Evolutionary conservation across 495 filamentous ascomycete species (phyloP).

Genomic region (Neurospora terricola): DNA sequence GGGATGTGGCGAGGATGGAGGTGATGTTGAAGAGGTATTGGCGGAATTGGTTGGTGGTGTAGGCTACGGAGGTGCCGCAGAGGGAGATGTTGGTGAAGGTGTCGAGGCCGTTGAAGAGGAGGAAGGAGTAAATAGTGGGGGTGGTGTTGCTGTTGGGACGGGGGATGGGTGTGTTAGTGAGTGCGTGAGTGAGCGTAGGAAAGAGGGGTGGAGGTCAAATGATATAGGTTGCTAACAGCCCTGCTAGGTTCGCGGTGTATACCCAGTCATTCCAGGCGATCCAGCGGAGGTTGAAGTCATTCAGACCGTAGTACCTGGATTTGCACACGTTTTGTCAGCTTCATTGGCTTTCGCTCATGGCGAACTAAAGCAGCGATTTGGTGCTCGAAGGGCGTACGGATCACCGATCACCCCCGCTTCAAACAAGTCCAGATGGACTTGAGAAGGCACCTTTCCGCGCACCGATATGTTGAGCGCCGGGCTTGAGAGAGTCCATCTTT

Average conservation of each 20-base stretch:
- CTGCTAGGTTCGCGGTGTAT: constrained; percentile 42
- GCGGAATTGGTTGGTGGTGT: constrained; percentile 62
- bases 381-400: too few relatives aligned
- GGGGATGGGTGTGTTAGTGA: neutral
- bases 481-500: constrained; percentile 48
- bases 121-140: constrained; percentile 26
- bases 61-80: constrained; percentile 50
- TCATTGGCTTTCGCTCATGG: constrained; percentile 1
- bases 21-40: constrained; percentile 63
- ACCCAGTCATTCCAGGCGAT: constrained; percentile 52
- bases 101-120: constrained; percentile 58
- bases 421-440: constrained; percentile 52
- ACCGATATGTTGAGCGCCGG: constrained; percentile 43
- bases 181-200: too few relatives aligned
- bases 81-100: constrained; percentile 54
- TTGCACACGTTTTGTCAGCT: too few relatives aligned
- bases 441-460: constrained; percentile 51
- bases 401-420: constrained; percentile 44
- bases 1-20: constrained; percentile 24
- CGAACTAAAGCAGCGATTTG: too few relatives aligned
- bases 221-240: constrained; percentile 29
- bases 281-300: constrained; percentile 56
- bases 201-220: neutral
- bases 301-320: constrained; percentile 38
- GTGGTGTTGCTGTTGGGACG: constrained; percentile 7